Evolutionary conservation across 805 yeast genomes (phyloP), one percentile per base, ranked within the genome.

Genomic region (Wickerhamiella sergipiensis): DNA sequence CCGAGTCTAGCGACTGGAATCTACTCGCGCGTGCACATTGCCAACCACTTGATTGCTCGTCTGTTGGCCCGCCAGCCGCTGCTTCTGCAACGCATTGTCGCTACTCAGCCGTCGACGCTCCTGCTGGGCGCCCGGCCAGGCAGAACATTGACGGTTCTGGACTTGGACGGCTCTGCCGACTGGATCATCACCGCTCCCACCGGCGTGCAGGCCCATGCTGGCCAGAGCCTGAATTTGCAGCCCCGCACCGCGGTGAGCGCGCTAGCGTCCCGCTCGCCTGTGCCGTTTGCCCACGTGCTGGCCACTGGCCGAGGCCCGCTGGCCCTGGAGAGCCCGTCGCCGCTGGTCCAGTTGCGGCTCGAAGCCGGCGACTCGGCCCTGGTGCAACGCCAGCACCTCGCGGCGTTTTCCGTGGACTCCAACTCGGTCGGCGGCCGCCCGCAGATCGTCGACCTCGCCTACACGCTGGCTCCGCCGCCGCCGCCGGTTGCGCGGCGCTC

Each of bases 171-270:
- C 21, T 56, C 67, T 6, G 63, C 67, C 24, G 67, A 65, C 47
- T 76, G 80, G 80, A 62, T 61, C 3, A 62, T 77, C 12, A 54
- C 68, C 19, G 60, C 64, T 38, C 68, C 70, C 31, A 56, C 64
- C 18, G 66, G 66, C 42, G 53, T 76, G 6, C 65, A 72, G 24
- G 75, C 80, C 18, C 76, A 75, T 72, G 60, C 74, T 2, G 80
- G 72, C 42, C 55, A 60, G 21, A 59, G 66, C 21, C 57, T 69
- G 36, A 47, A 52, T 19, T 53, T 65, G 18, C 45, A 45, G 21
- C 61, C 71, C 6, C 55, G 57, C 23, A 39, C 57, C n/a, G 57
- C 56, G 18, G 54, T 56, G 56, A 53, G 55, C 39, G 19, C 52
- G 18, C 47, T 48, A n/a, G 53, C 56, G 24, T 49, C 55, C 15